Base-by-base conservation (phyloP, 2,329 filamentous ascomycete genomes). In the Colletotrichum horii region DNA sequence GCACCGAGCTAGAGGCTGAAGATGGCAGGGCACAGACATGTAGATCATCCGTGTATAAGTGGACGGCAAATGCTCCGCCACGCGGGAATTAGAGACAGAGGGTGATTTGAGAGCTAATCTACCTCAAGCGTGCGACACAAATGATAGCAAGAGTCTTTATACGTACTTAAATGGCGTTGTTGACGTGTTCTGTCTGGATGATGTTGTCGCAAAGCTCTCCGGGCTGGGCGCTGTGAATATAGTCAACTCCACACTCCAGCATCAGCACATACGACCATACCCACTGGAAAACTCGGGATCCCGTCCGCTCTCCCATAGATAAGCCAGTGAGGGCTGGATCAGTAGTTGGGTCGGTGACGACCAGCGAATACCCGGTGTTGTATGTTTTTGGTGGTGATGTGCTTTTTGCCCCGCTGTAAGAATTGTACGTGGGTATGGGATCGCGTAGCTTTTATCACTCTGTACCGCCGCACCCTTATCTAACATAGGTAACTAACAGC, bases 271-370 rank as follows among this genome's bases (percentile, higher is more conserved):
- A 68, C 66, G 66, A 68, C 52, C 66, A 68, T 38, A 68, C 66
- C 52, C 66, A 60, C 32, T 68, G 66, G 66, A 68, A 30, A 68
- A 58, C 52, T 68, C 66, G 66, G 66, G 66, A 68, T 68, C 66
- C 66, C 66, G 66, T 68, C 66, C 66, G 66, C 66, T 68, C 66
- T 68, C 66, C 66, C 66, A 68, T 60, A 68, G 66, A 68, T 68
- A 68, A 68, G 66, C 52, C 52, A 68, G 52, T 60, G 66, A 68
- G 66, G 66, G 66, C 66, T 52, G 66, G 66, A 68, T 68, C 56
- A 68, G 66, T 60, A 68, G 66, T 60, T 68, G 52, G 52, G 52
- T 68, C 52, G 66, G 66, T 60, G 66, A 68, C 66, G 66, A 68
- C 66, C 66, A 68, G 66, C 66, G 66, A 68, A 68, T 60, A 68